Evolutionary conservation across 192 early-diverging fungal genomes (phyloP).

Genomic region (Coemansia sp.): DNA sequence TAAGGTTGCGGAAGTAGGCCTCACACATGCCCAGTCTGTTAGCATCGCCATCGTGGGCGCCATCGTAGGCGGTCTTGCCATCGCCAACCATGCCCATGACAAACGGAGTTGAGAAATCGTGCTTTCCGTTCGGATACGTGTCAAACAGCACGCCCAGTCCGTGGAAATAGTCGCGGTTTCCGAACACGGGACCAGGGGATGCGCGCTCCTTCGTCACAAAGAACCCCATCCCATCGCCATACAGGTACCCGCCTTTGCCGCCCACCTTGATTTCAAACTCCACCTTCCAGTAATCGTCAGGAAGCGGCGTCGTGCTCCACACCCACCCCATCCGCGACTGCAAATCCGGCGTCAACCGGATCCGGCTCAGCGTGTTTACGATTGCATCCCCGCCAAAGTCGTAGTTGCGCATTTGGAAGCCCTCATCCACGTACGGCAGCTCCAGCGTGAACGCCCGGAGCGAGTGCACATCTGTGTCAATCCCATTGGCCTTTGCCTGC

Average conservation of each 20-base stretch:
- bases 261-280: conserved; percentile 93
- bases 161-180: conserved; percentile 79
- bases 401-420: conserved; percentile 84
- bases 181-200: conserved; percentile 82
- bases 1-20: conserved; percentile 75
- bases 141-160: conserved; percentile 97
- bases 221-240: conserved; percentile 96
- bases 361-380: conserved; percentile 81
- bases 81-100: conserved; percentile 94
- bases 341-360: conserved; percentile 82
- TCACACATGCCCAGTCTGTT: conserved; percentile 69
- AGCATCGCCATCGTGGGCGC: conserved; percentile 76
- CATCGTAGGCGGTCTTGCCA: conserved; percentile 83
- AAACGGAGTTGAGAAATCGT: conserved; percentile 73
- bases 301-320: conserved; percentile 61
- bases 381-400: conserved; percentile 92
- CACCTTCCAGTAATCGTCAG: conserved; percentile 60
- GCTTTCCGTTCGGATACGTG: conserved; percentile 85
- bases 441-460: conserved; percentile 44
- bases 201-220: conserved; percentile 83
- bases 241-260: conserved; percentile 71
- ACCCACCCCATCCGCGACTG: conserved; percentile 80
- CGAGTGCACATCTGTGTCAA: conserved; percentile 39
- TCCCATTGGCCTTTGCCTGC: conserved; percentile 20
- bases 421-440: conserved; percentile 62